Conservation (phyloP, 352 stramenopile genomes). For the Thalassiosira sp. region DNA sequence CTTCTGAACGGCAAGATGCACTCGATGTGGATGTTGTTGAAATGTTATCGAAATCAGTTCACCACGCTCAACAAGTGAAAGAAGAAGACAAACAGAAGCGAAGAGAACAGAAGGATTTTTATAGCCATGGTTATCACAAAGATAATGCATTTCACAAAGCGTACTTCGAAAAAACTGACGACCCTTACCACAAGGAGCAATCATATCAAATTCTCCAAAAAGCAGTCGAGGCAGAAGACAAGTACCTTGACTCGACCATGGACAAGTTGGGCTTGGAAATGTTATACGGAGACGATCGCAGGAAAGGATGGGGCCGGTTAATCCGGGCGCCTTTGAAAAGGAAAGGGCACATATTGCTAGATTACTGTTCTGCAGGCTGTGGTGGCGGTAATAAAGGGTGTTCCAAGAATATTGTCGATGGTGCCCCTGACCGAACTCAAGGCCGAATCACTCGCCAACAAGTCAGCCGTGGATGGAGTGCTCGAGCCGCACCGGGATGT, state of each 20-base stretch:
- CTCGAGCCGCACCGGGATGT: constrained; percentile 60
- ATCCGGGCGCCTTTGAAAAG: constrained; percentile 74
- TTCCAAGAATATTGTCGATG: constrained; percentile 14
- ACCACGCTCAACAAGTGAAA: constrained; percentile 32
- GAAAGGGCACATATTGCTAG: constrained; percentile 73
- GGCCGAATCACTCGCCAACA: constrained; percentile 65
- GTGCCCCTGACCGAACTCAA: constrained; percentile 8
- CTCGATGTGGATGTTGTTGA: constrained; percentile 38
- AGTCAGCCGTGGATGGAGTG: constrained; percentile 55
- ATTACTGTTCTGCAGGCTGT: constrained; percentile 60
- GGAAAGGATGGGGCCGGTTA: constrained; percentile 61
- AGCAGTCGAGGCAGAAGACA: constrained; percentile 51
- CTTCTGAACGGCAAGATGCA: constrained; percentile 5
- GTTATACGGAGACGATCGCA: constrained; percentile 56
- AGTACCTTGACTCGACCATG: constrained; percentile 60
- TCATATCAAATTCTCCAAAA: constrained; percentile 24
- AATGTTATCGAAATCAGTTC: constrained; percentile 35
- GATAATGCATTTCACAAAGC: background rate
- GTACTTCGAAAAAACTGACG: background rate
- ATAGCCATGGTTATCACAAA: background rate
- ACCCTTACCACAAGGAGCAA: constrained; percentile 11
- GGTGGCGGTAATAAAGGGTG: constrained; percentile 3
- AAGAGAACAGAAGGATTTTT: constrained; percentile 1
- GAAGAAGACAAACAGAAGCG: constrained; percentile 14
- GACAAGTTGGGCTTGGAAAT: constrained; percentile 74